Conservation (phyloP, 352 stramenopile species). For the Globisporangium nunn region DNA sequence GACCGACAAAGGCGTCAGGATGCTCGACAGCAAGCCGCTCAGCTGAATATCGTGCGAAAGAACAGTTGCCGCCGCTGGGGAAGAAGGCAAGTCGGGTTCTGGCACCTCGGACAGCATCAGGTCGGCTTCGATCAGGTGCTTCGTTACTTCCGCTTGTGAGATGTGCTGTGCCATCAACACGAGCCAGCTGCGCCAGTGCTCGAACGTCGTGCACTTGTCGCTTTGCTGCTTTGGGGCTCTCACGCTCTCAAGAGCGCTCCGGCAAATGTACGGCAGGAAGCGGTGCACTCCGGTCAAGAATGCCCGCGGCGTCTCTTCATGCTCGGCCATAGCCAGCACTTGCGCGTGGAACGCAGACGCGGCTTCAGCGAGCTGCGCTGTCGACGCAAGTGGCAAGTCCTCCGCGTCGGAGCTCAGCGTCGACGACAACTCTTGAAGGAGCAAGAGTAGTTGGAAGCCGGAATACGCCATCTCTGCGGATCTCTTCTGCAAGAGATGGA, state of each 20-base stretch:
- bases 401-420: neutral
- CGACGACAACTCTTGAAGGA: slow-evolving; percentile 30
- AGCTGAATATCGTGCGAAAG: slow-evolving; percentile 22
- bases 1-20: slow-evolving; percentile 31
- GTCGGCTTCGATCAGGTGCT: slow-evolving; percentile 49
- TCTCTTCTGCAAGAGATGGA: slow-evolving; percentile 24
- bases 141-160: slow-evolving; percentile 41
- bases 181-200: slow-evolving; percentile 48
- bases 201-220: slow-evolving; percentile 14
- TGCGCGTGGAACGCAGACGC: slow-evolving; percentile 33
- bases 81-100: neutral
- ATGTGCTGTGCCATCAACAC: slow-evolving; percentile 31
- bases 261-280: slow-evolving; percentile 53
- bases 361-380: slow-evolving; percentile 10
- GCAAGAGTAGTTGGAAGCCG: slow-evolving; percentile 35
- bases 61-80: neutral
- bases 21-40: slow-evolving; percentile 31
- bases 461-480: slow-evolving; percentile 32
- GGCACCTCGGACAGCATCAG: slow-evolving; percentile 24
- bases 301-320: slow-evolving; percentile 13
- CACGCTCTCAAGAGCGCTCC: slow-evolving; percentile 36
- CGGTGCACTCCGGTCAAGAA: slow-evolving; percentile 38
- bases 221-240: slow-evolving; percentile 8
- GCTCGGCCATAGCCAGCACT: slow-evolving; percentile 28
- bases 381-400: neutral